Percentiles rank a stretch among this genome's conserved stretches.
These are phyloP conservation scores for Sporothrix humicola DNA, from an alignment of 2,329 filamentous ascomycete species.

Conservation along the genomic window DNA sequence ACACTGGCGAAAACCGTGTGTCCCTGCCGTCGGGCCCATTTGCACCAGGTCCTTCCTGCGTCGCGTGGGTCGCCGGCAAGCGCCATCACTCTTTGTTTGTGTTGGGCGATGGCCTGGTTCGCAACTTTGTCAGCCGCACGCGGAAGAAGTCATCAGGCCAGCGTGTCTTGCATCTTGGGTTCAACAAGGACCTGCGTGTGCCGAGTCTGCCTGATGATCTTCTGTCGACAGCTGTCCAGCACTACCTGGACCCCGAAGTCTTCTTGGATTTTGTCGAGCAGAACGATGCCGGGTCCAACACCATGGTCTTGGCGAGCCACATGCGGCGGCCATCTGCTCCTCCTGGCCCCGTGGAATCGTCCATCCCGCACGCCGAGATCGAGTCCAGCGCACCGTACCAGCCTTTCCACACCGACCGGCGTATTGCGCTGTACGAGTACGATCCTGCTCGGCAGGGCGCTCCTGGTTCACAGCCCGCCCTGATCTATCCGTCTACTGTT, in stretches of 20 bases:
- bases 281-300: constrained; percentile 61
- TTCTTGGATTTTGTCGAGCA: constrained; percentile 60
- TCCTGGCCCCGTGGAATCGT: constrained; percentile 62
- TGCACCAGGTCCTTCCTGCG: constrained; percentile 63
- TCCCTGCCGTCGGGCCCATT: constrained; percentile 65
- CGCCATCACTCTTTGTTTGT: constrained; percentile 68
- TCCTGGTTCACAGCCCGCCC: background rate
- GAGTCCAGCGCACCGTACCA: constrained; percentile 96
- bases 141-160: constrained; percentile 61
- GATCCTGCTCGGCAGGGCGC: constrained; percentile 37
- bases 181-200: constrained; percentile 71
- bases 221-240: constrained; percentile 61
- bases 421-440: constrained; percentile 79
- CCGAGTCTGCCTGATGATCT: constrained; percentile 65
- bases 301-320: constrained; percentile 55
- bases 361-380: constrained; percentile 80
- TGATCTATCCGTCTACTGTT: background rate
- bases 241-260: constrained; percentile 63
- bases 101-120: constrained; percentile 68
- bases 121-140: constrained; percentile 66
- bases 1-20: constrained; percentile 76
- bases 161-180: constrained; percentile 59
- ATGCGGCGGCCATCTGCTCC: constrained; percentile 46
- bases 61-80: constrained; percentile 68
- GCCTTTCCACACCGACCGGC: constrained; percentile 89